Conservation (phyloP, 805 yeast genomes). For the Hanseniaspora lachancei region DNA sequence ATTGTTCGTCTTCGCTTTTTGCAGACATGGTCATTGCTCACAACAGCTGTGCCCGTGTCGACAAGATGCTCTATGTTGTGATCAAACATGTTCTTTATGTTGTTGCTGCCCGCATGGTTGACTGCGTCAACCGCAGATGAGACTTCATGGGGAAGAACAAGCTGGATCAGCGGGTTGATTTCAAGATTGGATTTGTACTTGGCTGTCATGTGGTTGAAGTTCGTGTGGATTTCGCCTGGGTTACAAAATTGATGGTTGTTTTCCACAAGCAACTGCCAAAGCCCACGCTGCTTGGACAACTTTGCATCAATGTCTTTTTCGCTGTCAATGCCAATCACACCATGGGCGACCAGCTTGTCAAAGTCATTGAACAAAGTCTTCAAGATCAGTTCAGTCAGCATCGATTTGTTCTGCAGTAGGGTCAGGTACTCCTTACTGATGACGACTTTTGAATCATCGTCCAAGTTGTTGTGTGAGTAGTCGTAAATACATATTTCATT, state of each 20-base stretch:
- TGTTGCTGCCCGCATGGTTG: constrained; percentile 1
- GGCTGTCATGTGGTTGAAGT: constrained; percentile 4
- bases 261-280: neutral
- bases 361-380: constrained; percentile 18
- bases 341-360: constrained; percentile 9
- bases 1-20: neutral
- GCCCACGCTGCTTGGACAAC: neutral
- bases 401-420: constrained; percentile 37
- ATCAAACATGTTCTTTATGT: neutral
- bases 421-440: constrained; percentile 30
- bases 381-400: constrained; percentile 34
- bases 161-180: constrained; percentile 14
- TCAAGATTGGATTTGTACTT: constrained; percentile 11
- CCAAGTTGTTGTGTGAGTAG: constrained; percentile 25
- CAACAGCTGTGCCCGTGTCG: neutral
- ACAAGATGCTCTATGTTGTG: neutral
- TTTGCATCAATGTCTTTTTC: neutral
- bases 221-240: neutral
- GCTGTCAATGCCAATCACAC: constrained; percentile 1
- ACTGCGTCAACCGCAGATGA: constrained; percentile 13
- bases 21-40: neutral
- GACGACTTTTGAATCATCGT: constrained; percentile 13
- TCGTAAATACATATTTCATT: constrained; percentile 45
- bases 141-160: constrained; percentile 14
- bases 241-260: constrained; percentile 4